A percentile compares a stretch with the other conserved stretches of the same genome.
Conservation (phyloP, 768 basidiomycete genomes). For the Pulveroboletus sp. region DNA sequence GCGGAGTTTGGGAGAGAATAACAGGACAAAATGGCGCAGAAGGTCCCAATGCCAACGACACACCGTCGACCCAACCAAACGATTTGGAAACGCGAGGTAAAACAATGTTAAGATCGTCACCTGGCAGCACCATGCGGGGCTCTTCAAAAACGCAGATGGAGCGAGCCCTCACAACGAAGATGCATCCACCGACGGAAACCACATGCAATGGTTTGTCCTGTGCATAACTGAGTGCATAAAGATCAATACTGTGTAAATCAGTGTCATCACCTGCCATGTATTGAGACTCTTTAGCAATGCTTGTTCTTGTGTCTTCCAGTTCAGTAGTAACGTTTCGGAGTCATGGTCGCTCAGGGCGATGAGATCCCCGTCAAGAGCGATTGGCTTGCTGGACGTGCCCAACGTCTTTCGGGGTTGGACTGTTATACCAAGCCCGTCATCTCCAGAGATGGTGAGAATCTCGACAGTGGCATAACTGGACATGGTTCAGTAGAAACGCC, state of each 20-base stretch:
- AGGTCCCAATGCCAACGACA: conserved; percentile 35
- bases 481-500: conserved; percentile 10
- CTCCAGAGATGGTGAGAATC: conserved; percentile 24
- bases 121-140: conserved; percentile 34
- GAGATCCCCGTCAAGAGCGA: conserved; percentile 46
- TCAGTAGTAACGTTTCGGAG: conserved; percentile 46
- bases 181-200: conserved; percentile 39
- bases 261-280: conserved; percentile 28
- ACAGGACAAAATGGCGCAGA: not conserved
- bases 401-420: conserved; percentile 35
- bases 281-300: conserved; percentile 42
- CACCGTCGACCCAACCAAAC: conserved; percentile 67
- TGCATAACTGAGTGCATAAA: conserved; percentile 14
- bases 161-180: conserved; percentile 56
- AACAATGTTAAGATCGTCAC: conserved; percentile 8
- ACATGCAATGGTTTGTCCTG: conserved; percentile 52
- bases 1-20: conserved; percentile 6
- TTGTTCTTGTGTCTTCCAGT: conserved; percentile 47
- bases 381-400: conserved; percentile 40
- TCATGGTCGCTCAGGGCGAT: conserved; percentile 52
- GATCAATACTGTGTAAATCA: not conserved
- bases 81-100: conserved; percentile 40
- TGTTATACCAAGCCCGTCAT: conserved; percentile 7
- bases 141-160: conserved; percentile 53
- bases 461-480: conserved; percentile 21